Conservation (phyloP, 768 basidiomycete genomes). For the Agrocybe praecox region DNA sequence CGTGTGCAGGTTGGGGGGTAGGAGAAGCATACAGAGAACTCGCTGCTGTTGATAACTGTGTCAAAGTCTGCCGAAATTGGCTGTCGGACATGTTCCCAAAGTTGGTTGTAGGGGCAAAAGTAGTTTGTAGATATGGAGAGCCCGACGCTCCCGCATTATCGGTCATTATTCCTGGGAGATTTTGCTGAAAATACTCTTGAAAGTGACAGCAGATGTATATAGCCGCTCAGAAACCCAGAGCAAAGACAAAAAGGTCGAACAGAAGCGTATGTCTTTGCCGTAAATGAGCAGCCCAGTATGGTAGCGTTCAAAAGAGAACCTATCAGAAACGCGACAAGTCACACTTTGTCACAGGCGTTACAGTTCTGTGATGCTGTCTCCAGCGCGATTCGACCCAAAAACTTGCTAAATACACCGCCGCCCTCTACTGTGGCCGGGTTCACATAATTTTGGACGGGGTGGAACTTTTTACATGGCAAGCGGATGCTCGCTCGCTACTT, state of each 20-base stretch:
- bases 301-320: slow-evolving; percentile 5
- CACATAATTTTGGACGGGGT: not conserved
- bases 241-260: not conserved
- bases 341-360: slow-evolving; percentile 22
- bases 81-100: slow-evolving; percentile 56
- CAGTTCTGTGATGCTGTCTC: not conserved
- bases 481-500: slow-evolving; percentile 23
- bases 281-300: not conserved
- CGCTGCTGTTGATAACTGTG: slow-evolving; percentile 46
- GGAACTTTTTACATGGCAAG: slow-evolving; percentile 19
- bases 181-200: not conserved
- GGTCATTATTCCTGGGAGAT: slow-evolving; percentile 21
- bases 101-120: slow-evolving; percentile 26
- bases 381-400: not conserved
- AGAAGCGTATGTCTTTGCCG: slow-evolving; percentile 2
- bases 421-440: not conserved
- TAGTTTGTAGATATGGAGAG: slow-evolving; percentile 16
- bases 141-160: slow-evolving; percentile 24
- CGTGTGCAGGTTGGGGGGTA: slow-evolving; percentile 34
- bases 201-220: slow-evolving; percentile 1
- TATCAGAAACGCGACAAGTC: slow-evolving; percentile 24
- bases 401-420: not conserved
- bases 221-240: not conserved
- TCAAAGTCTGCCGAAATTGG: slow-evolving; percentile 66
- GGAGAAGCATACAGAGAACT: slow-evolving; percentile 43